Base-by-base conservation (phyloP, 2,329 filamentous ascomycete species). In the Cordyceps sp. region DNA sequence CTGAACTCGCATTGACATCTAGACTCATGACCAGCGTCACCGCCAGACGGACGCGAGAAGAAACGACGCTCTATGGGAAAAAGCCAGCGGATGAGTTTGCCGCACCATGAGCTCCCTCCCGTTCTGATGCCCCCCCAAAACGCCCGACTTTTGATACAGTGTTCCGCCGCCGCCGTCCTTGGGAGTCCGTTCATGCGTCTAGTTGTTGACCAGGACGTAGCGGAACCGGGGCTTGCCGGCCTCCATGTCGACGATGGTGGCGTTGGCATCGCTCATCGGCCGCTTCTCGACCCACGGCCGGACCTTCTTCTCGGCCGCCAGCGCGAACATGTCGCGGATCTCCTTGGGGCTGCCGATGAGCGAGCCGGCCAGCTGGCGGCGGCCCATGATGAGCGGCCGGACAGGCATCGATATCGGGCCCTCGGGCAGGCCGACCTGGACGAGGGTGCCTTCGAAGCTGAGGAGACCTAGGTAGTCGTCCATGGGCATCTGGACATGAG, bases 401-500 rank as follows among this genome's bases (percentile, higher is more conserved):
- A 40, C 23, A 2, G 21, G 4, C 6, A 48, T 5, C 4, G 36
- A 26, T 16, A 45, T 22, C 2, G 32, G 33, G 7, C 35, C 41
- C 19, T 46, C 45, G 18, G 46, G 45, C 26, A 31, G 43, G 33
- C 76, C 76, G 28, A 82, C 63, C 48, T 78, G 72, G 28, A 80
- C 65, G 41, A 79, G 70, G 4, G 62, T 62, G 12, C 77, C 76
- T 31, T 71, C 62, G 3, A 61, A 50, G 36, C 63, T 59, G 18
- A 82, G 57, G 9, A 81, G 56, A 16, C 56, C 48, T 35, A 82
- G 53, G 50, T 81, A 82, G 29, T 67, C 54, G 31, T 54, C 48
- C 17, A 81, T 46, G 1, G 75, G 75, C 69, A 81, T 75, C 36
- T 47, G 25, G 4, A n/a, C n/a, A n/a, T n/a, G n/a, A n/a, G n/a